Base-by-base conservation (phyloP, 108 stramenopile species). In the Cyclostephanos tholiformis region DNA sequence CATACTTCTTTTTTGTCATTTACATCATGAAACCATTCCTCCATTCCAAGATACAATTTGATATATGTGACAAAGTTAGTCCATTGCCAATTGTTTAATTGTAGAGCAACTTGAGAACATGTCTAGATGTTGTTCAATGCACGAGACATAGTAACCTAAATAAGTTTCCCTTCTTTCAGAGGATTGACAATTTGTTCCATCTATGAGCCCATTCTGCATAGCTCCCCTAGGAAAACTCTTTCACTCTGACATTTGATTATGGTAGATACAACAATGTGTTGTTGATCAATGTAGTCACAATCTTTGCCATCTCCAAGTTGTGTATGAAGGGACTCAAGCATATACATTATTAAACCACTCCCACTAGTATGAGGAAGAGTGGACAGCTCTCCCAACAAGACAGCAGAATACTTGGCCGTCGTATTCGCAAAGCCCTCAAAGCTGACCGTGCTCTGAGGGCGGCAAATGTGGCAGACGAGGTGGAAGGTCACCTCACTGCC, bases 21-120 rank as follows among this genome's bases (percentile, higher is more conserved):
- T n/a, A n/a, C n/a, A n/a, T 6, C 19, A 6, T 62, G 61, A 36
- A 62, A 62, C 61, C 61, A 62, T 5, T 22, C 35, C 4, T 62
- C 61, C 41, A 62, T 44, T 23, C 38, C n/a, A 14, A 62, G 41
- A 22, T 62, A 62, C 3, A 30, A 6, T 22, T 44, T n/a, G 1
- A 62, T n/a, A 22, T 0, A 62, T 6, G 20, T 6, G 1, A 19
- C n/a, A 9, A 29, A 41, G 1, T 44, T 5, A 10, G 2, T 36
- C 61, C 61, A 58, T 5, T 44, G 11, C 1, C 1, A 1, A 14
- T 60, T 16, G 1, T 2, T 1, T 2, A 39, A 38, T 38, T 60
- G 16, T 2, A 35, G 13, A 9, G 9, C 32, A 39, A 38, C 3
- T 10, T 62, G 6, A 13, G 12, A 0, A 60, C 17, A 0, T 4